These are phyloP conservation scores for Pseudogymnoascus sp. DNA, from an alignment of 2,329 filamentous ascomycete species.

Conservation along the genomic window DNA sequence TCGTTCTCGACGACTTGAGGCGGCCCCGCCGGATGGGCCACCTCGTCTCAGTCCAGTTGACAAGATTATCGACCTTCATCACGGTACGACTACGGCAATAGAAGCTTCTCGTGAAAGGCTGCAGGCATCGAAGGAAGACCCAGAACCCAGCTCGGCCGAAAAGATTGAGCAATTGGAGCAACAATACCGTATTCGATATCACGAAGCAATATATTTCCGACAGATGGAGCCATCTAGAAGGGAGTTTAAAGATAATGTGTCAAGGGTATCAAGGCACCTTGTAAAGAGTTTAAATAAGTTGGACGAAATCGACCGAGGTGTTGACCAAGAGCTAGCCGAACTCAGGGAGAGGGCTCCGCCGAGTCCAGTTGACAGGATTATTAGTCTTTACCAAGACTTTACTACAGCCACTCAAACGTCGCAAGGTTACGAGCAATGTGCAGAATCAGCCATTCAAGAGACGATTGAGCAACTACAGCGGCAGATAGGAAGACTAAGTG, in stretches of 20 bases:
- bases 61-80: slow-evolving; percentile 13
- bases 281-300: slow-evolving; percentile 13
- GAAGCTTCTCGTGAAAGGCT: slow-evolving; percentile 11
- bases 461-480: too few relatives aligned
- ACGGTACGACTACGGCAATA: slow-evolving; percentile 14
- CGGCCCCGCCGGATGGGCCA: slow-evolving; percentile 4
- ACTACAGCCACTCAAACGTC: too few relatives aligned
- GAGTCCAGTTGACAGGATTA: too few relatives aligned
- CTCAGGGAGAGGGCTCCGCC: too few relatives aligned
- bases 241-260: slow-evolving; percentile 14
- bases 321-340: too few relatives aligned
- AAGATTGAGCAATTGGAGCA: slow-evolving; percentile 15
- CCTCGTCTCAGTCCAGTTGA: slow-evolving; percentile 14
- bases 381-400: too few relatives aligned
- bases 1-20: not conserved
- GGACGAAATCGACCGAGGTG: slow-evolving; percentile 7
- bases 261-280: slow-evolving; percentile 6
- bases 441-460: too few relatives aligned
- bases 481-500: too few relatives aligned
- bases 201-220: slow-evolving; percentile 16
- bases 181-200: slow-evolving; percentile 9
- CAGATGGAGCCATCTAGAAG: slow-evolving; percentile 14
- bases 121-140: slow-evolving; percentile 16
- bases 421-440: too few relatives aligned
- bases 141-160: slow-evolving; percentile 11